phyloP scores from a whole-genome alignment of 2,329 filamentous ascomycete species.

The Erysiphe pulchra region DNA sequence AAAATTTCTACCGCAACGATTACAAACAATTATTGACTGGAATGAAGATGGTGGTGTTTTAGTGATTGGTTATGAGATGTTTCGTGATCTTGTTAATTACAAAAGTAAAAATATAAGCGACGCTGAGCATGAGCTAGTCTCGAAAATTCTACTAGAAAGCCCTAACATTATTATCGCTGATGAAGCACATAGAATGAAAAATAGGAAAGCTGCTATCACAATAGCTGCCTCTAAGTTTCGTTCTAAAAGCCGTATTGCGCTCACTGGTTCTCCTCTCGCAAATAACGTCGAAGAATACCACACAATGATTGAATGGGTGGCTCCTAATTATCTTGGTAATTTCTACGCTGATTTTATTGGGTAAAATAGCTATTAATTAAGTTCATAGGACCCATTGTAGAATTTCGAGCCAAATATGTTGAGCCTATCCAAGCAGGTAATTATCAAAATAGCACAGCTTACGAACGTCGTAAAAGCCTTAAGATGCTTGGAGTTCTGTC shows the following conservation, averaged over 20 bases:
- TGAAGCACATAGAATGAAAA: conserved; percentile 65
- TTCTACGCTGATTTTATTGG: neutral
- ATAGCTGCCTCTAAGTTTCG: conserved; percentile 29
- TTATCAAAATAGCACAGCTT: conserved; percentile 30
- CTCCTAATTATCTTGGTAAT: conserved; percentile 40
- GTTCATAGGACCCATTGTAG: conserved; percentile 25
- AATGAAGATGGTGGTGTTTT: conserved; percentile 39
- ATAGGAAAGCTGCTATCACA: conserved; percentile 25
- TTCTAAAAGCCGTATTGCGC: conserved; percentile 48
- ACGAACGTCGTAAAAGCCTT: conserved; percentile 31
- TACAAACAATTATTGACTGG: conserved; percentile 30
- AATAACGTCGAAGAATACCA: conserved; percentile 72
- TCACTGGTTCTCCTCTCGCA: conserved; percentile 67
- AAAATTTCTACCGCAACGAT: conserved; percentile 15
- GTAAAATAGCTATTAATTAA: neutral
- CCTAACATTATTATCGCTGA: conserved; percentile 60
- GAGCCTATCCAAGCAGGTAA: conserved; percentile 50
- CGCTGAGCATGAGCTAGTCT: conserved; percentile 16
- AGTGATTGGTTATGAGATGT: conserved; percentile 50
- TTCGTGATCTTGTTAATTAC: conserved; percentile 22
- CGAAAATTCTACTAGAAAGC: conserved; percentile 25
- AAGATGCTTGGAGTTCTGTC: conserved; percentile 48
- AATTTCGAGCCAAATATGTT: conserved; percentile 48
- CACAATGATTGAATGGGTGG: conserved; percentile 70
- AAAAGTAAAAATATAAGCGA: conserved; percentile 10